Evolutionary conservation across 83 land plant species (phyloP).

Genomic region (Picea abies): DNA sequence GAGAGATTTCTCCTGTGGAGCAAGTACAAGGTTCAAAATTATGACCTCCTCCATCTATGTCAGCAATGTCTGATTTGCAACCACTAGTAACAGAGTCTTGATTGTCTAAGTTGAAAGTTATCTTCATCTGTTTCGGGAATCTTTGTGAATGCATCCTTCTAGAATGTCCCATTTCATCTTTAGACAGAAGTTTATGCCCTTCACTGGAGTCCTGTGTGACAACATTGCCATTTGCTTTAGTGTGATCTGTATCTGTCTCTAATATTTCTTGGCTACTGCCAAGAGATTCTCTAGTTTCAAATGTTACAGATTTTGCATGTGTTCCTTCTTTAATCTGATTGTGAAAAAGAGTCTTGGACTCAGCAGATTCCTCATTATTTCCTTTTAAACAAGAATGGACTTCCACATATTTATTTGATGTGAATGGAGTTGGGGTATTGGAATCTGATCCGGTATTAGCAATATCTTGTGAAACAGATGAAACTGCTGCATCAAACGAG

Average conservation of each 20-base stretch:
- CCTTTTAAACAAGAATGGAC: not conserved
- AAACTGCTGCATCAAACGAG: conserved; percentile 24
- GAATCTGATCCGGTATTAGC: not conserved
- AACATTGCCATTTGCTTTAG: not conserved
- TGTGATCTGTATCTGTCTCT: not conserved
- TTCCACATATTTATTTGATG: no score
- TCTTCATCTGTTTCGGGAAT: conserved; percentile 15
- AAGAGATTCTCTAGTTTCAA: conserved; percentile 5
- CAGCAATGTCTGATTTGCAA: not conserved
- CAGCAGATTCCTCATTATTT: not conserved
- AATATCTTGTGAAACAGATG: conserved; percentile 22
- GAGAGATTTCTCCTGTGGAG: not conserved
- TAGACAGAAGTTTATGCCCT: conserved; percentile 3
- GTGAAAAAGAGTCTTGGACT: not conserved
- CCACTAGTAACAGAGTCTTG: not conserved
- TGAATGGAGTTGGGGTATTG: not conserved
- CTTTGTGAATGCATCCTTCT: conserved; percentile 15
- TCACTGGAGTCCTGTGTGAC: not conserved
- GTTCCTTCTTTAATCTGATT: not conserved
- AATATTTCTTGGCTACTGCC: not conserved
- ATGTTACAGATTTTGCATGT: not conserved
- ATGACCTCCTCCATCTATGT: not conserved
- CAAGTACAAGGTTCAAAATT: not conserved
- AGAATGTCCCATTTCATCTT: conserved; percentile 6
- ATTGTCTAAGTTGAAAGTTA: conserved; percentile 11